Conservation (phyloP, 352 stramenopile genomes). For the Phytophthora lateralis region DNA sequence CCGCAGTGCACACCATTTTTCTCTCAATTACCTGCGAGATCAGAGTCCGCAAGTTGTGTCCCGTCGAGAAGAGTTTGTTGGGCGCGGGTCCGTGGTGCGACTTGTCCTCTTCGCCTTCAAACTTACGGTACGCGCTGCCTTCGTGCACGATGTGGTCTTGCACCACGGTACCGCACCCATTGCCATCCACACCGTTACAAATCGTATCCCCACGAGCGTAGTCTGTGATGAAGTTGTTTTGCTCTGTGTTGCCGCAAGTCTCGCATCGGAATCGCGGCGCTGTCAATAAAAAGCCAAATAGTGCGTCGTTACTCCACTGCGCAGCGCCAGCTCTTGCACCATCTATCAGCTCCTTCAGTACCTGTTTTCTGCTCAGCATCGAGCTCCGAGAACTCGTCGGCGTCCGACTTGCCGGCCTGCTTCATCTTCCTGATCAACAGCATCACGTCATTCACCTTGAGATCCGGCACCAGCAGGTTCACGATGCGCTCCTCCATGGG, state of each 20-base stretch:
- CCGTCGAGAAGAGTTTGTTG: slow-evolving; percentile 95
- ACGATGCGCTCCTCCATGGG: slow-evolving; percentile 90
- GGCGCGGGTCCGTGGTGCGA: slow-evolving; percentile 95
- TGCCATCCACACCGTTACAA: slow-evolving; percentile 87
- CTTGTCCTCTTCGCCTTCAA: slow-evolving; percentile 97
- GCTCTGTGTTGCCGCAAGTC: slow-evolving; percentile 87
- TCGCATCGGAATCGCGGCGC: slow-evolving; percentile 85
- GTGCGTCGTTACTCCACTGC: slow-evolving; percentile 12
- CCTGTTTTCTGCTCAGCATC: slow-evolving; percentile 87
- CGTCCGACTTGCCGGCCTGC: slow-evolving; percentile 87
- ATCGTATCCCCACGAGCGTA: slow-evolving; percentile 89
- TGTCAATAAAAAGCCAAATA: slow-evolving; percentile 23
- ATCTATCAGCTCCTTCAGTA: slow-evolving; percentile 30
- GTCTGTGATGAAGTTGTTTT: slow-evolving; percentile 92
- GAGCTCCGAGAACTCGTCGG: slow-evolving; percentile 87
- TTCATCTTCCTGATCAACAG: slow-evolving; percentile 91
- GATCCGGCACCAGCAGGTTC: slow-evolving; percentile 83
- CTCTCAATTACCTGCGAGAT: slow-evolving; percentile 80
- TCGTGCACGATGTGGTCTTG: slow-evolving; percentile 97
- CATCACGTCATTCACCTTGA: slow-evolving; percentile 90
- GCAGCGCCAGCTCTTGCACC: background rate
- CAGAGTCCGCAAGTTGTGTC: slow-evolving; percentile 95
- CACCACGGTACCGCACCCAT: slow-evolving; percentile 93
- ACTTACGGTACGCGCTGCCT: slow-evolving; percentile 96
- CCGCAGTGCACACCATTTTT: slow-evolving; percentile 5